Base-by-base conservation (phyloP, 2,329 filamentous ascomycete species). In the Leptodontidium sp. region DNA sequence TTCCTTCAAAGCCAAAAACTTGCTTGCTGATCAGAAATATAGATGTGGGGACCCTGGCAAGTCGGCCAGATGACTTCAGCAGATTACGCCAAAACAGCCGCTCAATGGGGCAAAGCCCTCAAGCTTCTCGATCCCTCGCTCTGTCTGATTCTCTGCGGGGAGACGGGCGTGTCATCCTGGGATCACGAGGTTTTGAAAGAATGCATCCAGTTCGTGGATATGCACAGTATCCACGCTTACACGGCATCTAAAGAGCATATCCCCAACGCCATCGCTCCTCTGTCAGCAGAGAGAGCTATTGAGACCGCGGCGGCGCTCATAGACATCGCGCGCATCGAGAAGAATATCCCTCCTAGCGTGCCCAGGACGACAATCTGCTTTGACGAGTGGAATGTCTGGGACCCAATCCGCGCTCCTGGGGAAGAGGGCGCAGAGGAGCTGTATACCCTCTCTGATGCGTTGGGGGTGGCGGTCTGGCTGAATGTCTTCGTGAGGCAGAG, bases 331-430 rank as follows among this genome's bases (percentile, higher is more conserved):
- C 80, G 87, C 1, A 87, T 90, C 69, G 86, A 90, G 74, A 88
- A 89, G 75, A 75, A 75, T 6, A 75, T 79, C 32, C 73, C 75
- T 1, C 58, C 75, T 2, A 70, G 64, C 5, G 72, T 76, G 17
- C 67, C 78, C 0, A 79, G 83, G 6, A 88, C 86, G 21, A 89
- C 83, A 2, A 90, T 91, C 73, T 91, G 88, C 79, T 91, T 91
- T 75, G 89, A 91, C 73, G 88, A 91, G 73, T 91, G 89, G 89
- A 91, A 91, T 74, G 88, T 91, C 6, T 91, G 89, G 89, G 87
- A 90, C 73, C 88, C 88, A 0, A 78, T 83, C 24, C 84, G 88
- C 4, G 88, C 88, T 1, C 87, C 87, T 0, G 88, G 89, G 1
- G 87, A 89, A 69, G 78, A 84, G 45, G 89, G 89, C 1, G 89